phyloP scores from a whole-genome alignment of 2,329 filamentous ascomycete species.

The Aspergillus quadricinctus region DNA sequence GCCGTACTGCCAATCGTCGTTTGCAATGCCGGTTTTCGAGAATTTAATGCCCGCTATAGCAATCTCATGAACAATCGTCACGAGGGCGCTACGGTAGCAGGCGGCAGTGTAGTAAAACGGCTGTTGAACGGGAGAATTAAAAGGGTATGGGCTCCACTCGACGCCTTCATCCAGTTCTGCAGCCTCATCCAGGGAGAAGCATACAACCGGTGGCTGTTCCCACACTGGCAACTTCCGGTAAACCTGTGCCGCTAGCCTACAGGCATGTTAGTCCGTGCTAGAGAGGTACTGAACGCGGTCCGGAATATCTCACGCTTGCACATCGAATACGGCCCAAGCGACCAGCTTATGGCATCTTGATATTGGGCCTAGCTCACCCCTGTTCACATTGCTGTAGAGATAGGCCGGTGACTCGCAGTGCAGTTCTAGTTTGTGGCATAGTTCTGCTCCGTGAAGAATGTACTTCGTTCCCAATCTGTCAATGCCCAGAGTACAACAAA shows the following conservation, averaged over 20 bases:
- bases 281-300: background rate
- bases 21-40: conserved; percentile 1
- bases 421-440: conserved; percentile 8
- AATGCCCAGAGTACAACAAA: conserved; percentile 22
- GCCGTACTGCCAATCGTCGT: conserved; percentile 13
- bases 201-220: conserved; percentile 13
- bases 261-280: background rate
- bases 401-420: conserved; percentile 9
- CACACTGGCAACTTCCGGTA: conserved; percentile 17
- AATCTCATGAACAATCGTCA: conserved; percentile 14
- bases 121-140: conserved; percentile 5
- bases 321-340: conserved; percentile 20
- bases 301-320: conserved; percentile 15
- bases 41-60: conserved; percentile 10
- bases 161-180: conserved; percentile 10
- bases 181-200: conserved; percentile 14
- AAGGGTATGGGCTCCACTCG: conserved; percentile 16
- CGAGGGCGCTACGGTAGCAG: conserved; percentile 9
- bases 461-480: conserved; percentile 20
- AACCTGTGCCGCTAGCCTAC: conserved; percentile 20
- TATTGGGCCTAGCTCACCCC: conserved; percentile 2
- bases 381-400: conserved; percentile 2
- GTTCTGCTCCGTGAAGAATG: conserved; percentile 17
- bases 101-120: conserved; percentile 12
- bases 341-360: conserved; percentile 16